Base-by-base conservation (phyloP, 305 asterid genomes). In the Solanum chacoense region DNA sequence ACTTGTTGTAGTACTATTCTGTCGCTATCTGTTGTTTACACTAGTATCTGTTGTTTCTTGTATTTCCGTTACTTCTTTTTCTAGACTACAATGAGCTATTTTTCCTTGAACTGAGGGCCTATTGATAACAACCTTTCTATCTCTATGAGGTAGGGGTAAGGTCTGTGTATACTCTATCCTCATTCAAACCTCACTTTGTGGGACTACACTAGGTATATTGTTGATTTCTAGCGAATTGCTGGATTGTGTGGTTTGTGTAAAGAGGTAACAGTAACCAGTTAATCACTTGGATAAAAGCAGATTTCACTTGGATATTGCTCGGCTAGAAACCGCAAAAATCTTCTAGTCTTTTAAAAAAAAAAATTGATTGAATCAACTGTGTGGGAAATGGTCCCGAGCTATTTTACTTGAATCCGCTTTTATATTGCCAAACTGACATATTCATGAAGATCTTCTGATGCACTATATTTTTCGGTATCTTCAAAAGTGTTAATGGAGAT, bases 171-270 rank as follows among this genome's bases (percentile, higher is more conserved):
- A 63, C 71, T 3, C 2, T 63, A 63, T 8, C 28, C 71, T 63
- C 28, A 18, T 0, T 0, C 1, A 63, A 12, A 22, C 3, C 0
- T 13, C 71, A 63, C 6, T 63, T 59, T 22, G 13, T 63, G 71
- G 6, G 71, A 63, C 28, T 59, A 20, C 12, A 59, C 69, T 20
- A 20, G 69, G 11, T 59, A 59, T 1, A 26, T 20, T 55, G 69
- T 4, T 63, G 31, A 76, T 8, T 76, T 6, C 84, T 76, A 22
- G 50, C 31, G 7, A 22, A 76, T 22, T 22, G 11, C 0, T 75
- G 84, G 20, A 76, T 18, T 18, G 26, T 75, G 29, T 76, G 45
- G 24, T 76, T 34, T 35, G 50, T 35, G 55, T 76, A 22, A 35
- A 76, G 20, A 76, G 18, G 38, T 11, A 76, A 11, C n/a, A 16